Percentiles rank a stretch among this genome's conserved stretches.
Conservation (phyloP, 1,284 basidiomycete genomes). For the Flammula alnicola region DNA sequence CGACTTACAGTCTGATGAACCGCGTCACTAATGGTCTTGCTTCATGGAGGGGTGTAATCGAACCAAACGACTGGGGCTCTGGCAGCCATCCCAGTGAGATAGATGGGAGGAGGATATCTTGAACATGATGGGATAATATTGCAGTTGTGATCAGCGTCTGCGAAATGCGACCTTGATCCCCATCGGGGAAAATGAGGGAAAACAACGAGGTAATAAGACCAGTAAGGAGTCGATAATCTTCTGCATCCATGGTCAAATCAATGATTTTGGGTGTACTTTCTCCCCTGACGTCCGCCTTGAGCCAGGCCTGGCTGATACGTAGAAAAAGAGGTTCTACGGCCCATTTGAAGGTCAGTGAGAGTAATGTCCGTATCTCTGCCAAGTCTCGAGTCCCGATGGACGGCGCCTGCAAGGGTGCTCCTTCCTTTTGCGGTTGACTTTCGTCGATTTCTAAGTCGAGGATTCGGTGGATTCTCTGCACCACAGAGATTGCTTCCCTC, state of each 20-base stretch:
- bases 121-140: constrained; percentile 59
- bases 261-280: constrained; percentile 38
- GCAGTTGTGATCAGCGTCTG: constrained; percentile 65
- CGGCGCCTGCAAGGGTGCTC: constrained; percentile 32
- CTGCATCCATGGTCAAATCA: constrained; percentile 45
- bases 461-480: constrained; percentile 56
- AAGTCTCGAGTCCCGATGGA: constrained; percentile 70
- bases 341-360: constrained; percentile 75
- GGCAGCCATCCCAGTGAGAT: constrained; percentile 75
- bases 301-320: constrained; percentile 48
- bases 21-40: constrained; percentile 55
- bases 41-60: constrained; percentile 36
- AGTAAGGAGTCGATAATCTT: constrained; percentile 49
- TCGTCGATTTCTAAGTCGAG: constrained; percentile 36
- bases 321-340: constrained; percentile 57
- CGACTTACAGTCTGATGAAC: constrained; percentile 61
- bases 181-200: constrained; percentile 57
- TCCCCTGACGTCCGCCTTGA: constrained; percentile 23
- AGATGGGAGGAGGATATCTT: constrained; percentile 60
- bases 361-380: constrained; percentile 59
- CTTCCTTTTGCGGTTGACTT: constrained; percentile 4
- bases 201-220: constrained; percentile 44
- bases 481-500: constrained; percentile 54
- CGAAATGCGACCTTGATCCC: constrained; percentile 46
- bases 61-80: constrained; percentile 46